These are phyloP conservation scores for Cryptosporidium meleagridis DNA, from an alignment of 169 alveolate genomes.

Conservation along the genomic window DNA sequence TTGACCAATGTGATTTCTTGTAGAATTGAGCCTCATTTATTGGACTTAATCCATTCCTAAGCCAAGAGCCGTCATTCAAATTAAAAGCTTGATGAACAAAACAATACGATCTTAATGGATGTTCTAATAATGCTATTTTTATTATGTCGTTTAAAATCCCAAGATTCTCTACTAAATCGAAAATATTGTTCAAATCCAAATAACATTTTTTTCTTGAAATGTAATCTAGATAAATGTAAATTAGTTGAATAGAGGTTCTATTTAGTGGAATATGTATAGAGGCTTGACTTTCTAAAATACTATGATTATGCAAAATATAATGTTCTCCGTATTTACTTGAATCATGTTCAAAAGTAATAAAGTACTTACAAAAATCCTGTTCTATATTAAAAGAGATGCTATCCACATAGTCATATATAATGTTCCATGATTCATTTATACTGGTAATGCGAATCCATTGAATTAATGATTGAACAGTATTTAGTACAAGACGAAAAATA, in stretches of 20 bases:
- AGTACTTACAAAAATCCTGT: background rate
- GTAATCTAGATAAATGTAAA: conserved; percentile 20
- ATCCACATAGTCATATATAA: background rate
- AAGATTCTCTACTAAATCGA: background rate
- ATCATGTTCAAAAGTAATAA: background rate
- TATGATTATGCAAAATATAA: background rate
- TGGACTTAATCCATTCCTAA: conserved; percentile 35
- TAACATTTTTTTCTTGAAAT: background rate
- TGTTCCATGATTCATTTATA: conserved; percentile 38
- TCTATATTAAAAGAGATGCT: background rate
- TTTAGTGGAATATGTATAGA: conserved; percentile 58
- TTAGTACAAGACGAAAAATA: conserved; percentile 1
- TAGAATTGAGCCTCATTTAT: conserved; percentile 62
- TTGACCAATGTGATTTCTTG: conserved; percentile 62
- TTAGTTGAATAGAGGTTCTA: conserved; percentile 14
- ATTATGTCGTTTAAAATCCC: conserved; percentile 19
- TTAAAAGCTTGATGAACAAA: conserved; percentile 50
- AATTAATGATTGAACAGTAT: conserved; percentile 32
- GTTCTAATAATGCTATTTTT: conserved; percentile 23
- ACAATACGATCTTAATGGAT: conserved; percentile 52
- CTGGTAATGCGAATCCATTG: conserved; percentile 36
- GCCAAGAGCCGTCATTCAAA: background rate
- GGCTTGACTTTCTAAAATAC: background rate
- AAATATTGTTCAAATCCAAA: background rate
- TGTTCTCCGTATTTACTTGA: background rate